A percentile compares a stretch with the other conserved stretches of the same genome.
These are phyloP conservation scores for Canavalia ensiformis DNA, from an alignment of 306 rosid genomes.

Conservation along the genomic window DNA sequence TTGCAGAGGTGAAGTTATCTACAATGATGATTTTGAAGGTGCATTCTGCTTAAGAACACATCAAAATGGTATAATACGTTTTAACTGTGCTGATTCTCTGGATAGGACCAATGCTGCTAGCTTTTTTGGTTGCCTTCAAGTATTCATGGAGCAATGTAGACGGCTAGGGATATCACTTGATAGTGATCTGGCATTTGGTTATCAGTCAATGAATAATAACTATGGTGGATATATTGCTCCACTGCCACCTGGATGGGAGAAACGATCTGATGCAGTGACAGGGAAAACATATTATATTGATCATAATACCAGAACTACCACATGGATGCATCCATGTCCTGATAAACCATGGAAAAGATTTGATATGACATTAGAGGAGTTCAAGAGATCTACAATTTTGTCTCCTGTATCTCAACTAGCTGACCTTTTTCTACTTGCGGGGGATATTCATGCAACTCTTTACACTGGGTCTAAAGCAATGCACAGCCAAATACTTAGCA, in stretches of 20 bases:
- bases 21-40: conserved; percentile 75
- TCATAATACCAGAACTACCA: conserved; percentile 97
- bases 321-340: conserved; percentile 98
- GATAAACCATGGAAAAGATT: conserved; percentile 99
- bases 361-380: conserved; percentile 97
- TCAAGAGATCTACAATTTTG: conserved; percentile 89
- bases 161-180: conserved; percentile 94
- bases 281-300: conserved; percentile 92
- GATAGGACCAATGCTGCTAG: conserved; percentile 99
- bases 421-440: conserved; percentile 95
- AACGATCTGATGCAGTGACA: conserved; percentile 91
- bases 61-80: conserved; percentile 95
- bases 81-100: conserved; percentile 98
- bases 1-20: conserved; percentile 88
- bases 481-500: conserved; percentile 99
- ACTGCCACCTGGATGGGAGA: conserved; percentile 99
- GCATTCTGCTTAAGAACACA: conserved; percentile 92
- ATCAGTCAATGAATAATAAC: conserved; percentile 66
- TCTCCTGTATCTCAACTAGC: conserved; percentile 93
- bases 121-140: conserved; percentile 95
- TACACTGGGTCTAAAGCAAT: conserved; percentile 98
- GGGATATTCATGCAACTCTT: conserved; percentile 98
- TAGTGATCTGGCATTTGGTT: conserved; percentile 75
- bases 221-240: conserved; percentile 90
- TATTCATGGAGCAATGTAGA: conserved; percentile 97